A percentile compares a stretch with the other conserved stretches of the same genome.
Conservation (phyloP, 352 stramenopile genomes). For the Detonula confervacea region DNA sequence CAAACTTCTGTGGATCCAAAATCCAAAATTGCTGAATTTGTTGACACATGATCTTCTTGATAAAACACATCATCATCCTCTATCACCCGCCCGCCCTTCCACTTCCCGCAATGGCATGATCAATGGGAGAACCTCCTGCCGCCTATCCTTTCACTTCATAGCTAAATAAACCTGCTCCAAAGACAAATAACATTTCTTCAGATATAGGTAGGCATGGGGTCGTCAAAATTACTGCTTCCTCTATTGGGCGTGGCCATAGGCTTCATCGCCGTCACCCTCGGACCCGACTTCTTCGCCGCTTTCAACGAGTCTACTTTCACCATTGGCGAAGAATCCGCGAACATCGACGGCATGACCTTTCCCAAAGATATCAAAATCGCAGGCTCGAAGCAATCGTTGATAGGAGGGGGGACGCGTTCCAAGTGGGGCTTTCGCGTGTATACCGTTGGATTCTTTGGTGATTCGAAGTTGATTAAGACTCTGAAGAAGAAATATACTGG, state of each 20-base stretch:
- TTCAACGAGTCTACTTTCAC: background rate
- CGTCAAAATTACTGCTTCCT: slow-evolving; percentile 1
- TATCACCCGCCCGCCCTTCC: too few species aligned
- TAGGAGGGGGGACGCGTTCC: slow-evolving; percentile 26
- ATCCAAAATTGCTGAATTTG: too few species aligned
- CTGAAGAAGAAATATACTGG: slow-evolving; percentile 33
- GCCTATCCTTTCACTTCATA: too few species aligned
- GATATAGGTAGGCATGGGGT: background rate
- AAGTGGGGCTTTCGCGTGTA: slow-evolving; percentile 44
- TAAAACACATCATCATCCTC: too few species aligned
- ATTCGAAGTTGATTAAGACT: slow-evolving; percentile 23
- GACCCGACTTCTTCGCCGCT: background rate
- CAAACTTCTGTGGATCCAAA: too few species aligned
- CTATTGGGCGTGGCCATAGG: background rate
- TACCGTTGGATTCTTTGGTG: slow-evolving; percentile 30
- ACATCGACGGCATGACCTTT: slow-evolving; percentile 30
- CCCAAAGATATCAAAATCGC: slow-evolving; percentile 22
- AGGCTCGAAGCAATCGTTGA: slow-evolving; percentile 35
- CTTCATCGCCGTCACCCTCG: background rate
- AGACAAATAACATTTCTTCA: background rate
- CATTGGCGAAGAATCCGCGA: background rate
- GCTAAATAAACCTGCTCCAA: too few species aligned
- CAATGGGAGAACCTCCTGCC: too few species aligned
- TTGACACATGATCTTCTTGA: too few species aligned
- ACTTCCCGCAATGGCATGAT: too few species aligned